phyloP scores from a whole-genome alignment of 2,329 filamentous ascomycete genomes.

The Colletotrichum euphorbiae region DNA sequence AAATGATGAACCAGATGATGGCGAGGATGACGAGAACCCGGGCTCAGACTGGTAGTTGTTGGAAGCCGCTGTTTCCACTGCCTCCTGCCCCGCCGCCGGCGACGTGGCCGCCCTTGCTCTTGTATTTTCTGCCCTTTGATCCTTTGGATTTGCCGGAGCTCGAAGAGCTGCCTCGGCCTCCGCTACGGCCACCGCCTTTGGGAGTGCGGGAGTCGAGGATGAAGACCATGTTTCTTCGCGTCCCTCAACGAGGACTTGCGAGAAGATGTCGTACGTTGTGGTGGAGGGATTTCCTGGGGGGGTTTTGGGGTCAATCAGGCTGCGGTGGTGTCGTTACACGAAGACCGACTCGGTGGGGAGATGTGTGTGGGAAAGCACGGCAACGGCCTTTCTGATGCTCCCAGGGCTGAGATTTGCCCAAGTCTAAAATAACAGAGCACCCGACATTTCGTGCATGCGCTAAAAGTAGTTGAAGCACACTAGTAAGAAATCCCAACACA shows the following conservation, averaged over 20 bases:
- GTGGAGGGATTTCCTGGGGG: neutral
- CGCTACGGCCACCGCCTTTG: constrained; percentile 29
- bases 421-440: constrained; percentile 15
- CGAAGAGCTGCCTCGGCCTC: constrained; percentile 10
- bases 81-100: constrained; percentile 4
- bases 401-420: neutral
- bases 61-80: constrained; percentile 22
- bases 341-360: neutral
- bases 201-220: constrained; percentile 27
- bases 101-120: constrained; percentile 24
- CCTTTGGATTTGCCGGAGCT: constrained; percentile 13
- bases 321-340: neutral
- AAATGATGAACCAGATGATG: constrained; percentile 35
- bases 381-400: neutral
- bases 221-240: constrained; percentile 5
- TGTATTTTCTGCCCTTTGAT: constrained; percentile 15
- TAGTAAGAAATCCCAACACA: neutral
- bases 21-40: constrained; percentile 38
- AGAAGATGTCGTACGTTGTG: neutral
- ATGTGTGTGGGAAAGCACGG: neutral
- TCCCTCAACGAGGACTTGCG: neutral
- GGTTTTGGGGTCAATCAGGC: constrained; percentile 2
- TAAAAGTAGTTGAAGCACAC: neutral
- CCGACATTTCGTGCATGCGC: neutral
- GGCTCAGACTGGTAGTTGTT: constrained; percentile 33